Base-by-base conservation (phyloP, 2,329 filamentous ascomycete species). In the Cryphonectria japonica region DNA sequence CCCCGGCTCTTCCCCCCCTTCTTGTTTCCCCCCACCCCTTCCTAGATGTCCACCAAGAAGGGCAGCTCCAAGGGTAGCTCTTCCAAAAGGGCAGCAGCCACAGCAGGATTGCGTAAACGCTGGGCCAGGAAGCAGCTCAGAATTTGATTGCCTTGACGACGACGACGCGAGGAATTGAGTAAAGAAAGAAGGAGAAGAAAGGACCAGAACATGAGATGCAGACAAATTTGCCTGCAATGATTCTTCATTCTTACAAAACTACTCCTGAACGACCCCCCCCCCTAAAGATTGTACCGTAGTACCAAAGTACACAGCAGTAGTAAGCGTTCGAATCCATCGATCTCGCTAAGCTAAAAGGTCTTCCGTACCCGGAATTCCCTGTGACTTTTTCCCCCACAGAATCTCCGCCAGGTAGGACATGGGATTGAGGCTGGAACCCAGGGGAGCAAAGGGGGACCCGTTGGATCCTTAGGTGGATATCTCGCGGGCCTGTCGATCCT, bases 301-400 rank as follows among this genome's bases (percentile, higher is more conserved):
- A 14, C 41, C 3, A 26, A 34, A 46, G 8, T 39, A 39, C 37
- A 39, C 9, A 39, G 37, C 9, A 39, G 37, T 11, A 39, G 41
- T 65, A 39, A 65, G 41, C 41, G 41, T 65, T 37, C 46, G 43
- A 41, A 65, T 65, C 41, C 62, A 52, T 65, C 62, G 62, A 65
- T 65, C 62, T 65, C 62, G 62, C 62, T 65, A 65, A 26, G 26
- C 26, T 26, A 26, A 63, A 60, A 52, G 26, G 62, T 19, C 62
- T 26, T 52, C 26, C n/a, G 26, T 34, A 65, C 62, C 29, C 19
- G 46, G 62, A 19, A 52, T 34, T 34, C 50, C 26, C 6, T 22
- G 62, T 50, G 14, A 39, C 37, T 39, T 39, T 22, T 29, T 14
- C 37, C 62, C 62, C 62, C 62, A 65, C 43, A 52, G 62, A 14